Evolutionary conservation across 352 stramenopile species (phyloP).

Genomic region (Pythium volutum): DNA sequence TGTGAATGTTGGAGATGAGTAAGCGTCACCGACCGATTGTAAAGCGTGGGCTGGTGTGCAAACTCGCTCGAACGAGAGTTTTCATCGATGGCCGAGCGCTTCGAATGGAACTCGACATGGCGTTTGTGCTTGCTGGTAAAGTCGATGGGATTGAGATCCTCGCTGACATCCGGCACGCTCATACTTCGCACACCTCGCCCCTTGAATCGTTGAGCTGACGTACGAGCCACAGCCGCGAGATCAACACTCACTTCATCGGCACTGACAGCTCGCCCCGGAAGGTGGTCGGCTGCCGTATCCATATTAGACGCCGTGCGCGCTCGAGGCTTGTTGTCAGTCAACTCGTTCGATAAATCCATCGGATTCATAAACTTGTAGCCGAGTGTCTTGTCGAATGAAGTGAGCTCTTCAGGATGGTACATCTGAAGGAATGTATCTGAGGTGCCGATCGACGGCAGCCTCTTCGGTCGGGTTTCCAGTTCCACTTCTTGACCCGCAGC

Average conservation of each 20-base stretch:
- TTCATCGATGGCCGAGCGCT: constrained; percentile 8
- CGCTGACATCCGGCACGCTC: constrained; percentile 68
- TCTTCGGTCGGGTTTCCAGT: neutral
- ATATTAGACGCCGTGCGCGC: constrained; percentile 29
- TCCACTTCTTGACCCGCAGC: neutral
- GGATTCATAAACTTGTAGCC: constrained; percentile 87
- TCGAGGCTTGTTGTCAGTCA: constrained; percentile 45
- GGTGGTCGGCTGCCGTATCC: constrained; percentile 3
- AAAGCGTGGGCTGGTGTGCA: constrained; percentile 4
- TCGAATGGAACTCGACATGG: constrained; percentile 17
- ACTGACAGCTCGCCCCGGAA: constrained; percentile 21
- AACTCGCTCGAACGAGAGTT: neutral
- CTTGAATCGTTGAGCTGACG: constrained; percentile 25
- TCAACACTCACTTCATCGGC: constrained; percentile 53
- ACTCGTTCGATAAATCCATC: constrained; percentile 71
- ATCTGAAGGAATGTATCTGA: constrained; percentile 83
- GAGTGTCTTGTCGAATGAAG: constrained; percentile 82
- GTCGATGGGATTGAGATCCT: constrained; percentile 37
- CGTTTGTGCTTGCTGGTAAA: neutral
- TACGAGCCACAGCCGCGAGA: constrained; percentile 22
- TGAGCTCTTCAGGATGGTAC: constrained; percentile 82
- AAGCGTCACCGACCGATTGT: constrained; percentile 13
- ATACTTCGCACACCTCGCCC: constrained; percentile 60
- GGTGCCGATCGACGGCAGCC: constrained; percentile 29
- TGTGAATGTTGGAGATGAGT: constrained; percentile 4